Conservation (phyloP, 805 yeast species). For the Teunomyces lycoperdinae region DNA sequence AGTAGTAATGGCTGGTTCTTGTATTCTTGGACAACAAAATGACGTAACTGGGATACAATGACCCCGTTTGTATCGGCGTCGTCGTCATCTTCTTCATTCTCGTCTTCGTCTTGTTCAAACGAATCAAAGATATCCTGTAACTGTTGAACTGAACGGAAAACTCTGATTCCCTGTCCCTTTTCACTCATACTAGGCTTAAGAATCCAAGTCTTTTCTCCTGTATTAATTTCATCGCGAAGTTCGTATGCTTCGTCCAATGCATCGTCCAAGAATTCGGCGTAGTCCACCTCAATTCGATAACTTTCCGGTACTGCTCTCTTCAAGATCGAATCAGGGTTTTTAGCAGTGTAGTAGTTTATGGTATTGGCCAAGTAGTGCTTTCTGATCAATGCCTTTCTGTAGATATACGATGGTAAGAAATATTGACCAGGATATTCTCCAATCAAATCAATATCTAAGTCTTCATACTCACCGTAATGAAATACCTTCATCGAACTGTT, state of each 20-base stretch:
- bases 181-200: constrained; percentile 97
- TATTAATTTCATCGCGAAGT: constrained; percentile 70
- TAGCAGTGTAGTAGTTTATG: constrained; percentile 67
- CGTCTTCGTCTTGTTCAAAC: constrained; percentile 72
- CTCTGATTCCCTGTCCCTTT: constrained; percentile 90
- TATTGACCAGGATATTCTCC: constrained; percentile 46
- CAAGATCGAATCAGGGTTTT: constrained; percentile 68
- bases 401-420: constrained; percentile 75
- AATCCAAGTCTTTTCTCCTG: constrained; percentile 68
- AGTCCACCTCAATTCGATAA: constrained; percentile 82
- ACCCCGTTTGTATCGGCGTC: constrained; percentile 56
- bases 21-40: constrained; percentile 87
- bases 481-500: constrained; percentile 39
- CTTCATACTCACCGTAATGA: constrained; percentile 90
- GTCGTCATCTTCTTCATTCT: constrained; percentile 47
- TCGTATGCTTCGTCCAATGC: constrained; percentile 91
- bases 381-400: constrained; percentile 85
- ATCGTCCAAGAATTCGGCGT: constrained; percentile 94
- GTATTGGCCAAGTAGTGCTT: constrained; percentile 89
- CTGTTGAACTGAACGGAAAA: constrained; percentile 75
- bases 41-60: constrained; percentile 82
- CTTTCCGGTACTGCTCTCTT: constrained; percentile 66
- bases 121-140: constrained; percentile 80
- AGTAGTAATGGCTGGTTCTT: constrained; percentile 65
- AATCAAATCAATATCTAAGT: constrained; percentile 69